Percentiles rank a stretch among this genome's conserved stretches.
These are phyloP conservation scores for Quillaja saponaria DNA, from an alignment of 306 rosid species.

Conservation along the genomic window DNA sequence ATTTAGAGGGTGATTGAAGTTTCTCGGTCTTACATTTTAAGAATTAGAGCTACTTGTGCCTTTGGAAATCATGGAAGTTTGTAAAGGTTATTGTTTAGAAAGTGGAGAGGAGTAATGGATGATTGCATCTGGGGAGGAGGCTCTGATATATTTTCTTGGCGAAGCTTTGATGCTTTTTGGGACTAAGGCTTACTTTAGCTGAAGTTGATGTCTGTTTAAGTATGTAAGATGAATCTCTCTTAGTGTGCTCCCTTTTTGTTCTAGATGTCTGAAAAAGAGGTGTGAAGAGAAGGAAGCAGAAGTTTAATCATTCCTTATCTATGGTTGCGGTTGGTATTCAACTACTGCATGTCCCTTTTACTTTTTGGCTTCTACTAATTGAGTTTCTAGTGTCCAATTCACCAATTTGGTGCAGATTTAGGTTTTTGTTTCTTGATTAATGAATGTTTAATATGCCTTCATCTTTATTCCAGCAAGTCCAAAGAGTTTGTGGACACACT, in stretches of 20 bases:
- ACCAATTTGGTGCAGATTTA: constrained; percentile 10
- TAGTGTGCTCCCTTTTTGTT: too few species aligned
- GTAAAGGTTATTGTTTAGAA: background rate
- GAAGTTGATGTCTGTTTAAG: too few species aligned
- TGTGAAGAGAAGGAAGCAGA: background rate
- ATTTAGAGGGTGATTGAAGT: too few species aligned
- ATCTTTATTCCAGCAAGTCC: constrained; percentile 28
- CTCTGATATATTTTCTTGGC: background rate
- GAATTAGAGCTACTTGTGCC: too few species aligned
- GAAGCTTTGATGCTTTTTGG: background rate
- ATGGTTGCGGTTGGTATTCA: too few species aligned
- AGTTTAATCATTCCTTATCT: too few species aligned
- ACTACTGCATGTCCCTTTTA: too few species aligned
- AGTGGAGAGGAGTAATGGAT: background rate
- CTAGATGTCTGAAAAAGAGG: too few species aligned
- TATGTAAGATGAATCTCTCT: too few species aligned
- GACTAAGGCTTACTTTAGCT: background rate
- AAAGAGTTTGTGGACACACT: constrained; percentile 32
- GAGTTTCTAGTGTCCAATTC: background rate
- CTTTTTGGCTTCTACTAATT: background rate
- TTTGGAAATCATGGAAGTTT: too few species aligned
- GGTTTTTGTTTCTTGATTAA: constrained; percentile 1
- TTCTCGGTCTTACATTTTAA: too few species aligned
- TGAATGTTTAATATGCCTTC: constrained; percentile 19
- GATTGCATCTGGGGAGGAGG: background rate